Evolutionary conservation across 1,284 basidiomycete species (phyloP).

Genomic region (Cryptococcus amylolentus): DNA sequence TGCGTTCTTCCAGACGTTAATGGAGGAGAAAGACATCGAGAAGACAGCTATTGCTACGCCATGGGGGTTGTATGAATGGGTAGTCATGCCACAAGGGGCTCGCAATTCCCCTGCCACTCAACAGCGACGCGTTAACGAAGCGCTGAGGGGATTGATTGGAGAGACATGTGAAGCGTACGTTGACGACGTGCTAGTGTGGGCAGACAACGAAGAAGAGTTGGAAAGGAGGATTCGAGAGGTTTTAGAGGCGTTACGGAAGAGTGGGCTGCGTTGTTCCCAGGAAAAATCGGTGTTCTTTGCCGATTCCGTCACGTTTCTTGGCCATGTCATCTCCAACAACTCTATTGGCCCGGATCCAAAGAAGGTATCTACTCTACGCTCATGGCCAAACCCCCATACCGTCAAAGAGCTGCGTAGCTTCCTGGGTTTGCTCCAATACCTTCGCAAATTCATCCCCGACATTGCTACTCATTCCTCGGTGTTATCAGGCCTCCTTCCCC

Average conservation of each 20-base stretch:
- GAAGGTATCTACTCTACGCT: not conserved
- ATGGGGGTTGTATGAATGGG: not conserved
- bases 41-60: slow-evolving; percentile 1
- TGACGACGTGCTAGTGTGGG: slow-evolving; percentile 1
- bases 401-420: not conserved
- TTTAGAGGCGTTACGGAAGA: not conserved
- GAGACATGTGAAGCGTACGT: slow-evolving; percentile 2
- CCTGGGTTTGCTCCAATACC: not conserved
- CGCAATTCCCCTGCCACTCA: not conserved
- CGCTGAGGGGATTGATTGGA: not conserved
- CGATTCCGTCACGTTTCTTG: not conserved
- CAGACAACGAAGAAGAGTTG: not conserved
- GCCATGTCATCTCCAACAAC: not conserved
- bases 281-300: not conserved
- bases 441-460: not conserved
- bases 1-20: slow-evolving; percentile 2
- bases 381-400: not conserved
- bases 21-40: not conserved
- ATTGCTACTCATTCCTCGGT: not conserved
- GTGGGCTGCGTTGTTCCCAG: not conserved
- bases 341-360: not conserved
- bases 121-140: not conserved
- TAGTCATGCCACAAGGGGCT: slow-evolving; percentile 1
- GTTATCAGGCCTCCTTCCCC: not conserved
- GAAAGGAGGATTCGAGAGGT: not conserved